Percentiles rank a stretch among this genome's conserved stretches.
phyloP scores from a whole-genome alignment of 768 basidiomycete species.

The Sarcomyxa edulis region DNA sequence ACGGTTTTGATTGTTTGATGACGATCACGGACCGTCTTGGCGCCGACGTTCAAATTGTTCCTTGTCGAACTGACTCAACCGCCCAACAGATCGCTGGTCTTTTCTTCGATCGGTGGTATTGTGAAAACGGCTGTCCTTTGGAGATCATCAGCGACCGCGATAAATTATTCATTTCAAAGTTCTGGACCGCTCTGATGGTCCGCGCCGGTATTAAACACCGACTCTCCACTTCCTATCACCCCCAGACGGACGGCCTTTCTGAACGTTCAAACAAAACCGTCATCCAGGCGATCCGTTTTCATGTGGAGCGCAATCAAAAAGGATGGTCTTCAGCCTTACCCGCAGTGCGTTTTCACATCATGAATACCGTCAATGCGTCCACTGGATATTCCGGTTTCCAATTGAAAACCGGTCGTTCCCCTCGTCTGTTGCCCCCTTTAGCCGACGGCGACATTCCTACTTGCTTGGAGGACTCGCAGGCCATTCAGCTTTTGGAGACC shows the following conservation, averaged over 20 bases:
- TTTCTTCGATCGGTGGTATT: conserved; percentile 27
- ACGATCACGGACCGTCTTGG: conserved; percentile 20
- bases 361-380: conserved; percentile 20
- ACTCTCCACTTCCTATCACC: conserved; percentile 29
- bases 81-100: conserved; percentile 14
- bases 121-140: conserved; percentile 28
- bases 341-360: conserved; percentile 20
- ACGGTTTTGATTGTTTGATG: conserved; percentile 18
- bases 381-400: conserved; percentile 24
- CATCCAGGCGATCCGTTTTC: no score
- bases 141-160: no score
- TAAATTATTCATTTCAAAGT: no score
- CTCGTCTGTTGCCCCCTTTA: conserved; percentile 16
- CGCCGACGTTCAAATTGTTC: no score
- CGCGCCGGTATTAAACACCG: conserved; percentile 19
- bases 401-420: conserved; percentile 14
- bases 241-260: conserved; percentile 30
- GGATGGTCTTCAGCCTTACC: no score
- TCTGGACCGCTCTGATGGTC: no score
- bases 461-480: conserved; percentile 11
- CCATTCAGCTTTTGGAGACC: conserved; percentile 4
- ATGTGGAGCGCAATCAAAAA: no score
- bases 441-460: conserved; percentile 2
- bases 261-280: no score
- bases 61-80: conserved; percentile 5